These are phyloP conservation scores for Cymbopogon citratus DNA, from an alignment of 176 grass and related monocot species.

Conservation along the genomic window DNA sequence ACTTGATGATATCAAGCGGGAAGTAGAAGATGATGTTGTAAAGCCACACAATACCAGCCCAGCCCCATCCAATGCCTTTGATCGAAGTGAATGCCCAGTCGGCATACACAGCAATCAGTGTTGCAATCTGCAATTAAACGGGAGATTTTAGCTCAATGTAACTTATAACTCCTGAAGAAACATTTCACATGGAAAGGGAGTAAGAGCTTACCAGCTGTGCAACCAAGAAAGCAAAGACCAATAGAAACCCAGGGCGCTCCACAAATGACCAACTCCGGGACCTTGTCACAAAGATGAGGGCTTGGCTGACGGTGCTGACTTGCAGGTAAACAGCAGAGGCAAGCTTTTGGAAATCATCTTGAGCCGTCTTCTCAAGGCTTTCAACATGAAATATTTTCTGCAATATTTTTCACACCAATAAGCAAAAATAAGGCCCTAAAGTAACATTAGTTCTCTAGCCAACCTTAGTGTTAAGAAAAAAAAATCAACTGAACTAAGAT, in stretches of 20 bases:
- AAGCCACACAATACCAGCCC: conserved; percentile 76
- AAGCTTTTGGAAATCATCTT: conserved; percentile 28
- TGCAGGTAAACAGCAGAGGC: conserved; percentile 92
- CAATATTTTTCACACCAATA: neutral
- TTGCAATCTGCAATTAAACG: conserved; percentile 52
- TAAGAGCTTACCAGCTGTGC: conserved; percentile 57
- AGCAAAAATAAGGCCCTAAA: neutral
- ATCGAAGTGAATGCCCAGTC: conserved; percentile 65
- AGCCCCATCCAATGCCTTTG: conserved; percentile 69
- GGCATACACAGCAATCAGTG: conserved; percentile 69
- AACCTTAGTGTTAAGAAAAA: neutral
- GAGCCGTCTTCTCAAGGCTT: neutral
- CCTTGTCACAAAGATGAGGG: conserved; percentile 82
- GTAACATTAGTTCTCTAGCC: neutral
- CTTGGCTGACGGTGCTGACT: conserved; percentile 83
- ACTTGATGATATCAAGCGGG: conserved; percentile 75
- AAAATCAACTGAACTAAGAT: neutral
- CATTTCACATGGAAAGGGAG: neutral
- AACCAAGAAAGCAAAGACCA: conserved; percentile 63
- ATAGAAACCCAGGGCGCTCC: conserved; percentile 58
- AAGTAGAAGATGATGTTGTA: conserved; percentile 68
- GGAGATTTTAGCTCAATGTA: neutral
- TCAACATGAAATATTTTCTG: neutral
- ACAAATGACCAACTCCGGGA: conserved; percentile 64
- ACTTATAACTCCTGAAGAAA: neutral